A percentile compares a stretch with the other conserved stretches of the same genome.
These are phyloP conservation scores for Lagenaria siceraria DNA, from an alignment of 306 rosid species.

Conservation along the genomic window DNA sequence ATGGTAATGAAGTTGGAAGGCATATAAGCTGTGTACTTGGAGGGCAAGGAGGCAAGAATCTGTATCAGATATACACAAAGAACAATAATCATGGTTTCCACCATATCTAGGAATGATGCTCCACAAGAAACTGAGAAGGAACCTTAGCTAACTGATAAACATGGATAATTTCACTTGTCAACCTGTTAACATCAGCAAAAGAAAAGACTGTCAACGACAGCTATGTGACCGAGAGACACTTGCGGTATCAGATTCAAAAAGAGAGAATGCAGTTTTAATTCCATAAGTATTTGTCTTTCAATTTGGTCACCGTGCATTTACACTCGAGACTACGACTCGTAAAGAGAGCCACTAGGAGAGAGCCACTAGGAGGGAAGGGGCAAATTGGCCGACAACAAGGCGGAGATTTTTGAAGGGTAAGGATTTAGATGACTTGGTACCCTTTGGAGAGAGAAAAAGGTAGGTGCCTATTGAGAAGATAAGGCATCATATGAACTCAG, in stretches of 20 bases:
- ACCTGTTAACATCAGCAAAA: conserved; percentile 32
- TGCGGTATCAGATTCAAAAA: conserved; percentile 17
- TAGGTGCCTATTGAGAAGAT: conserved; percentile 10
- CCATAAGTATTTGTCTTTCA: neutral
- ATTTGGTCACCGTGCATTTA: neutral
- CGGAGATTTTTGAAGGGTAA: neutral
- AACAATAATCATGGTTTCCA: conserved; percentile 5
- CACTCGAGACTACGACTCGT: neutral
- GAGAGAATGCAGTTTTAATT: neutral
- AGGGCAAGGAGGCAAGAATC: conserved; percentile 10
- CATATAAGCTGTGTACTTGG: conserved; percentile 1
- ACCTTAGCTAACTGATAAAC: conserved; percentile 15
- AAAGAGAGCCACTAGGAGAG: neutral
- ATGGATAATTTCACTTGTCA: conserved; percentile 8
- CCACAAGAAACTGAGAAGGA: conserved; percentile 9
- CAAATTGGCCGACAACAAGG: neutral
- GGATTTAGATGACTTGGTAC: neutral
- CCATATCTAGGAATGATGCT: conserved; percentile 10
- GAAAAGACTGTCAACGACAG: neutral
- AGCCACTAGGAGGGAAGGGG: neutral
- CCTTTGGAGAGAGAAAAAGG: neutral
- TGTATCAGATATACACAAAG: conserved; percentile 9
- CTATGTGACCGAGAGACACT: conserved; percentile 21
- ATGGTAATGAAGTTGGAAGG: neutral
- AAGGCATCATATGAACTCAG: conserved; percentile 8